Percentiles rank a stretch among this genome's conserved stretches.
Conservation (phyloP, 1,284 basidiomycete species). For the Erythrobasidium hasegawianum region DNA sequence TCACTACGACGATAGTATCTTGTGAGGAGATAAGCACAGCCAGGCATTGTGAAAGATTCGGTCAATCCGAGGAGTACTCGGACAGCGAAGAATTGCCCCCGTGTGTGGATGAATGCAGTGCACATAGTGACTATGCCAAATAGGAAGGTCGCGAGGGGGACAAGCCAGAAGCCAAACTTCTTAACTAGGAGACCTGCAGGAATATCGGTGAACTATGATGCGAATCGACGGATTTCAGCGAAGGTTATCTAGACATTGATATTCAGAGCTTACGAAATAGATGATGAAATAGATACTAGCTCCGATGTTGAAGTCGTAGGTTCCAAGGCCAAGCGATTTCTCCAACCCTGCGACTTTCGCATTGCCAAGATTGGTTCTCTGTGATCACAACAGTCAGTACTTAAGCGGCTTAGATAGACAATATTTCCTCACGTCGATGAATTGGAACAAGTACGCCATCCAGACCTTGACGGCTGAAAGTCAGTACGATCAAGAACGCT, state of each 20-base stretch:
- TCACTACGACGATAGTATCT: slow-evolving; percentile 43
- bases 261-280: not conserved
- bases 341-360: slow-evolving; percentile 33
- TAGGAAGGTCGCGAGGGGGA: slow-evolving; percentile 34
- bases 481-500: not conserved
- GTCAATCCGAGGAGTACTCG: slow-evolving; percentile 42
- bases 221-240: not conserved
- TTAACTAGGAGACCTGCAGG: slow-evolving; percentile 41
- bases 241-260: too few species aligned
- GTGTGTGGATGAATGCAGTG: slow-evolving; percentile 43
- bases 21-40: slow-evolving; percentile 45
- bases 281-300: slow-evolving; percentile 33
- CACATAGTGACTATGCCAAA: slow-evolving; percentile 44
- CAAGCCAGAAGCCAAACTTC: slow-evolving; percentile 41
- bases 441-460: slow-evolving; percentile 28
- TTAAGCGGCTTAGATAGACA: not conserved
- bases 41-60: slow-evolving; percentile 45
- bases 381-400: slow-evolving; percentile 3
- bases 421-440: slow-evolving; percentile 2
- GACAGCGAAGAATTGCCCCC: slow-evolving; percentile 40
- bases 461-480: slow-evolving; percentile 5
- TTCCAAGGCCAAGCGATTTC: slow-evolving; percentile 24
- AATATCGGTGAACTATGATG: slow-evolving; percentile 40
- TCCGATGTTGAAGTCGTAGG: slow-evolving; percentile 34
- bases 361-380: slow-evolving; percentile 31